A percentile compares a stretch with the other conserved stretches of the same genome.
phyloP scores from a whole-genome alignment of 2,329 filamentous ascomycete genomes.

The Fusarium austroafricanum region DNA sequence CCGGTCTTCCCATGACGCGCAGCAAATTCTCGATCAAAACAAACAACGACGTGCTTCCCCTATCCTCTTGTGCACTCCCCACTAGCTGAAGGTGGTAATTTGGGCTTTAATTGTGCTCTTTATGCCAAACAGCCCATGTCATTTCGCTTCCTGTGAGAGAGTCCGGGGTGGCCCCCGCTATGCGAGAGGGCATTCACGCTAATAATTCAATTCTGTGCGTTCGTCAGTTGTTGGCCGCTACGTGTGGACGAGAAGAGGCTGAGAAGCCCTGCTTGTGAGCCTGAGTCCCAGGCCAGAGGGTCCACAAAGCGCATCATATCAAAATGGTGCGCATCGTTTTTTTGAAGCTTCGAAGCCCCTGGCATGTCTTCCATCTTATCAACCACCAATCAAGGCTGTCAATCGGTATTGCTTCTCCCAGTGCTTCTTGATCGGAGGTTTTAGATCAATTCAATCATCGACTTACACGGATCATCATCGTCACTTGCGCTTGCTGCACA shows the following conservation, averaged over 20 bases:
- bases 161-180: slow-evolving; percentile 44
- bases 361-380: slow-evolving; percentile 11
- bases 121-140: slow-evolving; percentile 45
- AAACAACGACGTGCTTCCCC: slow-evolving; percentile 44
- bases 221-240: slow-evolving; percentile 19
- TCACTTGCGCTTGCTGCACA: slow-evolving; percentile 16
- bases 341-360: slow-evolving; percentile 24
- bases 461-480: slow-evolving; percentile 38
- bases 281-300: slow-evolving; percentile 1
- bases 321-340: slow-evolving; percentile 35
- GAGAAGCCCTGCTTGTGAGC: slow-evolving; percentile 29
- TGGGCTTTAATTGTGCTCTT: slow-evolving; percentile 46
- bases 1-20: slow-evolving; percentile 43
- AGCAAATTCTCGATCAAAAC: slow-evolving; percentile 48
- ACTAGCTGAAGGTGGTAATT: slow-evolving; percentile 47
- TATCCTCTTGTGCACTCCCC: slow-evolving; percentile 40
- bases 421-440: slow-evolving; percentile 33
- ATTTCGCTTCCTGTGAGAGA: slow-evolving; percentile 50
- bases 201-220: slow-evolving; percentile 24
- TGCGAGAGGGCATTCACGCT: slow-evolving; percentile 30
- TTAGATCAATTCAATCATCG: slow-evolving; percentile 19
- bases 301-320: slow-evolving; percentile 36
- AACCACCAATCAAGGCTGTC: slow-evolving; percentile 39
- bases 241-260: slow-evolving; percentile 15
- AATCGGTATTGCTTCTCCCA: slow-evolving; percentile 35